A percentile compares a stretch with the other conserved stretches of the same genome.
These are phyloP conservation scores for Metahyphopichia silvanorum DNA, from an alignment of 805 yeast species.

Conservation along the genomic window DNA sequence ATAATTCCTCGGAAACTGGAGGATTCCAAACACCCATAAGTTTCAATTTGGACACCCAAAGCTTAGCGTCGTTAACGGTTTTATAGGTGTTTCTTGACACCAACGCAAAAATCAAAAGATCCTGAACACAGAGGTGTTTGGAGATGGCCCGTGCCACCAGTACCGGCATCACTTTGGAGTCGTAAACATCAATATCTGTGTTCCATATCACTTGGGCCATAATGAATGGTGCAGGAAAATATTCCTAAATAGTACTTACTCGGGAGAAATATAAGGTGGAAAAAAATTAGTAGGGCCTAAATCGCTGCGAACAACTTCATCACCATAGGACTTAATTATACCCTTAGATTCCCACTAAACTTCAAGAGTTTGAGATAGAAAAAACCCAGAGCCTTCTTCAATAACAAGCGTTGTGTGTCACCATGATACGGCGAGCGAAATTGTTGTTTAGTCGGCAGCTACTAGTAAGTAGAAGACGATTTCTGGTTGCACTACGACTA, in stretches of 20 bases:
- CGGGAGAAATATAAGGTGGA: not conserved
- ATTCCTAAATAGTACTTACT: no score
- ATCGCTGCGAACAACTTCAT: no score
- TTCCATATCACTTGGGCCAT: slow-evolving; percentile 48
- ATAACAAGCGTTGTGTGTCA: no score
- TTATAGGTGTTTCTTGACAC: slow-evolving; percentile 36
- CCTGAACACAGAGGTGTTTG: slow-evolving; percentile 32
- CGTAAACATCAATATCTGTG: slow-evolving; percentile 43
- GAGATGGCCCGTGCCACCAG: slow-evolving; percentile 35
- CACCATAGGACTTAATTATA: no score
- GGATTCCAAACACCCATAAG: slow-evolving; percentile 35
- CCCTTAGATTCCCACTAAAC: no score
- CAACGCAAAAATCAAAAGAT: slow-evolving; percentile 34
- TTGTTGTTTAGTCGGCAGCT: no score
- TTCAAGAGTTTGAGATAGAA: no score
- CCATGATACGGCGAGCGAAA: no score
- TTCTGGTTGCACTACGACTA: no score
- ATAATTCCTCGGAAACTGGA: slow-evolving; percentile 1
- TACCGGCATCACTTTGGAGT: slow-evolving; percentile 34
- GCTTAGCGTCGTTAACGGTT: slow-evolving; percentile 34
- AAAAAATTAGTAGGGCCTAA: no score
- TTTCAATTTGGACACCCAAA: slow-evolving; percentile 37
- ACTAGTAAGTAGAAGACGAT: no score
- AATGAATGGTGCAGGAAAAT: not conserved
- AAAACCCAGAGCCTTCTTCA: no score